A percentile compares a stretch with the other conserved stretches of the same genome.
These are phyloP conservation scores for Schwanniomyces etchellsii DNA, from an alignment of 1,139 yeast species.

Conservation along the genomic window DNA sequence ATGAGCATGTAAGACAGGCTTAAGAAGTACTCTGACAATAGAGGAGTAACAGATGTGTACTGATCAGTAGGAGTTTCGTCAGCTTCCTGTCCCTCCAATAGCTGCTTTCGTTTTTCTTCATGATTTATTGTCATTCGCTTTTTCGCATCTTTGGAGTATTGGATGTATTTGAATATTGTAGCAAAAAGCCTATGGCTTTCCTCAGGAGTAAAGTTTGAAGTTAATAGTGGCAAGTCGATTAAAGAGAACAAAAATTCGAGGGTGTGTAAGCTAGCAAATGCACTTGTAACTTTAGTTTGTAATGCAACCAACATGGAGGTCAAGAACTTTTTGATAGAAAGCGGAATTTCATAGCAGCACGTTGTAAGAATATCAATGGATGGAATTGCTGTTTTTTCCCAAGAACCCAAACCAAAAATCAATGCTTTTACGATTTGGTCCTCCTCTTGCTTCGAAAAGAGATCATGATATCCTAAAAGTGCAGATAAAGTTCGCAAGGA, in stretches of 20 bases:
- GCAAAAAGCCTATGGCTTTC: constrained; percentile 80
- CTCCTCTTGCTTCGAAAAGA: constrained; percentile 56
- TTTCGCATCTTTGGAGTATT: constrained; percentile 55
- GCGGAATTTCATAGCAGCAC: constrained; percentile 77
- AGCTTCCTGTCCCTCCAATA: constrained; percentile 45
- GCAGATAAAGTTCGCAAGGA: constrained; percentile 62
- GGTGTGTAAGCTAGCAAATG: constrained; percentile 67
- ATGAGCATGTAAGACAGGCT: constrained; percentile 66
- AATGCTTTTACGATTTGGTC: constrained; percentile 66
- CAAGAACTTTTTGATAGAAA: constrained; percentile 63
- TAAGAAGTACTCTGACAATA: constrained; percentile 54
- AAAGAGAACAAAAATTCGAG: constrained; percentile 68
- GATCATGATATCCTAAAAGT: constrained; percentile 58
- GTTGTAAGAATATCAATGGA: constrained; percentile 71
- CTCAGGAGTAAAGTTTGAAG: constrained; percentile 68
- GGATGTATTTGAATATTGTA: constrained; percentile 74
- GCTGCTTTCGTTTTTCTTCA: neutral
- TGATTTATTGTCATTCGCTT: constrained; percentile 20
- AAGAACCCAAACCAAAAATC: constrained; percentile 60
- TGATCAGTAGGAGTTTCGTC: constrained; percentile 48
- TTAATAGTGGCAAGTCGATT: constrained; percentile 60
- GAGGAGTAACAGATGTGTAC: constrained; percentile 36
- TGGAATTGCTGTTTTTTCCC: constrained; percentile 78
- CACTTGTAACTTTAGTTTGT: constrained; percentile 69
- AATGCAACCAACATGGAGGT: constrained; percentile 61